Conservation (phyloP, 2,329 filamentous ascomycete species). For the Phaeosphaeriaceae sp. region DNA sequence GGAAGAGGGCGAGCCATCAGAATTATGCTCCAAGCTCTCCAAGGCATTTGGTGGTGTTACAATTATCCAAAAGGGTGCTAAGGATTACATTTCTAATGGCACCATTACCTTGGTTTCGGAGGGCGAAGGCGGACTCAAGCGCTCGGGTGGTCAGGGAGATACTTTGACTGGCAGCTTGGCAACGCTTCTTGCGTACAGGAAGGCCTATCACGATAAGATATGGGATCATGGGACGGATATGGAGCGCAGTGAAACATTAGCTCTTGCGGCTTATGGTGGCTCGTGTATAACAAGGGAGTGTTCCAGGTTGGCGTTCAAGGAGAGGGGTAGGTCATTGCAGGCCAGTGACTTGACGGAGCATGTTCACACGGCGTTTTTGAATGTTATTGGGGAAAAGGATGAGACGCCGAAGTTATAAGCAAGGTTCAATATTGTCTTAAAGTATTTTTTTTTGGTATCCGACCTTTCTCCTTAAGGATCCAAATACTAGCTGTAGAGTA, state of each 20-base stretch:
- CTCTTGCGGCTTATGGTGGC: constrained; percentile 84
- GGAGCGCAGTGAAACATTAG: constrained; percentile 65
- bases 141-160: constrained; percentile 93
- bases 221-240: constrained; percentile 71
- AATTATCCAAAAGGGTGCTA: constrained; percentile 84
- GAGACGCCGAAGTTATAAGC: constrained; percentile 34
- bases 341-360: constrained; percentile 92
- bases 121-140: constrained; percentile 80
- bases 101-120: constrained; percentile 77
- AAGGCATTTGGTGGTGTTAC: constrained; percentile 84
- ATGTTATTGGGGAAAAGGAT: constrained; percentile 74
- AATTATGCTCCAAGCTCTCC: constrained; percentile 73
- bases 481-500: no score
- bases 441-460: no score
- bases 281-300: constrained; percentile 89
- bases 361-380: constrained; percentile 80
- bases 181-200: constrained; percentile 86
- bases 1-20: constrained; percentile 56
- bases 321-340: constrained; percentile 86
- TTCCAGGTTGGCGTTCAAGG: constrained; percentile 83
- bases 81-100: constrained; percentile 85
- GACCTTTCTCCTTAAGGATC: no score
- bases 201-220: constrained; percentile 81
- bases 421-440: no score
- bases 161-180: constrained; percentile 89